phyloP scores from a whole-genome alignment of 2,329 filamentous ascomycete genomes.

The Talaromyces funiculosus region DNA sequence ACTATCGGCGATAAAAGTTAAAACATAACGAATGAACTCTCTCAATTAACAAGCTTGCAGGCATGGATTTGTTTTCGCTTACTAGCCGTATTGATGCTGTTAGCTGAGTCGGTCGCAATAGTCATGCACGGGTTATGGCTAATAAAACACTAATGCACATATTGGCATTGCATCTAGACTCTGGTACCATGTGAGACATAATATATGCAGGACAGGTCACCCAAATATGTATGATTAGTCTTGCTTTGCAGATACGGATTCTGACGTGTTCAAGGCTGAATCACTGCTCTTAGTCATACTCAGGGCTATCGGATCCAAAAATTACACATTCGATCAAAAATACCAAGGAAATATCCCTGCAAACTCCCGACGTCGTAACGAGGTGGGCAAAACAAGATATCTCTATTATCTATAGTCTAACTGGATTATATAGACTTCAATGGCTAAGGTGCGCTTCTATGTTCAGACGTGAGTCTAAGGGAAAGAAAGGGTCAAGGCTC shows the following conservation, averaged over 20 bases:
- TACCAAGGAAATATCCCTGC: not conserved
- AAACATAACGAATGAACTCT: conserved; percentile 8
- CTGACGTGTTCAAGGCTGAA: not conserved
- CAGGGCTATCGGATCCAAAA: not conserved
- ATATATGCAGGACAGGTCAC: not conserved
- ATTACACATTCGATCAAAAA: not conserved
- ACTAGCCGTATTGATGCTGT: conserved; percentile 1
- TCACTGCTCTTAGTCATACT: not conserved
- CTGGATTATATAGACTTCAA: not conserved
- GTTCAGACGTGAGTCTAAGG: not conserved
- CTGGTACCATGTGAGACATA: not conserved
- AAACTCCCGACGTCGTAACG: not conserved
- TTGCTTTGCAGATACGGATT: not conserved
- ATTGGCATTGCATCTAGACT: not conserved
- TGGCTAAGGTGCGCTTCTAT: not conserved
- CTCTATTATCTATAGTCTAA: not conserved
- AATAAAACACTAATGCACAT: too few species aligned
- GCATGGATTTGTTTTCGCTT: not conserved
- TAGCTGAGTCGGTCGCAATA: not conserved
- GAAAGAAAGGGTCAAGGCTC: not conserved
- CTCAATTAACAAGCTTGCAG: not conserved
- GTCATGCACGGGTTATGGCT: too few species aligned
- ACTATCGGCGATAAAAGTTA: not conserved
- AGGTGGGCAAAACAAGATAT: not conserved
- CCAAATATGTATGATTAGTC: not conserved